Conservation (phyloP, 495 filamentous ascomycete genomes). For the Pseudoneurospora amorphoporcata region DNA sequence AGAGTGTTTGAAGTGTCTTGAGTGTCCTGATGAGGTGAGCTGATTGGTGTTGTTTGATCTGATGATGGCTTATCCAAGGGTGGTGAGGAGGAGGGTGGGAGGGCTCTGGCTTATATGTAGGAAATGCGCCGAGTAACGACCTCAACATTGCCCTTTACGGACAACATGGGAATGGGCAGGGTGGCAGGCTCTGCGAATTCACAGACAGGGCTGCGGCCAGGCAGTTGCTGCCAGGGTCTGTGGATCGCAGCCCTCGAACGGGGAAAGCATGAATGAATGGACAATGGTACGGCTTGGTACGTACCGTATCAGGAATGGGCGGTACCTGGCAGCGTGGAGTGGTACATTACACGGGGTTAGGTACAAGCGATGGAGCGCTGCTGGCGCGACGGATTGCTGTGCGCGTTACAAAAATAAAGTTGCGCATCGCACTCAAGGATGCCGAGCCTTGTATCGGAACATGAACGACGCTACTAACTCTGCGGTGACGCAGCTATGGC, state of each 20-base stretch:
- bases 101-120: slow-evolving; percentile 32
- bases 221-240: slow-evolving; percentile 11
- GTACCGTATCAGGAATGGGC: slow-evolving; percentile 2
- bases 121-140: slow-evolving; percentile 14
- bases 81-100: slow-evolving; percentile 15
- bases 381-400: slow-evolving; percentile 1
- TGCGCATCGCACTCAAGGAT: not conserved
- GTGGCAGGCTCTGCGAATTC: slow-evolving; percentile 11
- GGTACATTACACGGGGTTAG: slow-evolving; percentile 10
- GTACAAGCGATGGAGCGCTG: slow-evolving; percentile 8
- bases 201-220: slow-evolving; percentile 23
- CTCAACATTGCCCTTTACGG: slow-evolving; percentile 24
- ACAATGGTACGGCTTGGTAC: not conserved
- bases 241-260: slow-evolving; percentile 8
- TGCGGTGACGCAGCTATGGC: slow-evolving; percentile 30
- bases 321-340: slow-evolving; percentile 12
- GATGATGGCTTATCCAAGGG: slow-evolving; percentile 15
- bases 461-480: slow-evolving; percentile 12
- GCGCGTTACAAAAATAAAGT: slow-evolving; percentile 8
- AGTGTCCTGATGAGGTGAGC: slow-evolving; percentile 9
- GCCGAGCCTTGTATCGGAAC: slow-evolving; percentile 11
- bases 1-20: slow-evolving; percentile 6
- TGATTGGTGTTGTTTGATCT: slow-evolving; percentile 18
- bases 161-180: slow-evolving; percentile 11
- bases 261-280: not conserved